A percentile compares a stretch with the other conserved stretches of the same genome.
phyloP scores from a whole-genome alignment of 139 green algal species.

The Chlamydomonas eustigma region DNA sequence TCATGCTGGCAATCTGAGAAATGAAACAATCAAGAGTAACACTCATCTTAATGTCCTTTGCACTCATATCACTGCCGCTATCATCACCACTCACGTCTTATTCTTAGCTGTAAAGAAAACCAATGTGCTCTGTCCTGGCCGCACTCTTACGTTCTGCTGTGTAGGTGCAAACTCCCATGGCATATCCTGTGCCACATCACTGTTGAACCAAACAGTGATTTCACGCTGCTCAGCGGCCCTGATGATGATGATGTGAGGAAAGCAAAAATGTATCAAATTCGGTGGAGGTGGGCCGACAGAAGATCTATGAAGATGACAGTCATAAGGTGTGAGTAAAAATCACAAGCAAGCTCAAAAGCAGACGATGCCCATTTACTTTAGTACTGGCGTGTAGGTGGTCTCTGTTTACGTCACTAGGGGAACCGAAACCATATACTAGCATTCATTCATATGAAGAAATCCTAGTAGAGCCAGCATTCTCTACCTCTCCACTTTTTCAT shows the following conservation, averaged over 20 bases:
- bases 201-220: slow-evolving; percentile 85
- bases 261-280: too few relatives aligned
- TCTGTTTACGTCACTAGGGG: too few relatives aligned
- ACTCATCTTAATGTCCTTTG: not conserved
- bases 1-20: not conserved
- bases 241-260: too few relatives aligned
- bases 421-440: too few relatives aligned
- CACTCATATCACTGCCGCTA: not conserved
- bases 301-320: too few relatives aligned
- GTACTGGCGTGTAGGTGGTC: too few relatives aligned
- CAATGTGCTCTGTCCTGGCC: slow-evolving; percentile 89
- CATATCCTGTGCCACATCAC: slow-evolving; percentile 85
- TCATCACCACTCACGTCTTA: slow-evolving; percentile 36
- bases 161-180: slow-evolving; percentile 90
- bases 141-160: slow-evolving; percentile 63
- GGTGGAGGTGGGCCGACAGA: too few relatives aligned
- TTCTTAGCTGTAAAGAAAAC: slow-evolving; percentile 97
- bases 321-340: too few relatives aligned
- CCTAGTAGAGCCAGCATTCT: not conserved
- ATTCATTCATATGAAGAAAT: too few relatives aligned
- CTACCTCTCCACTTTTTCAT: slow-evolving; percentile 50
- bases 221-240: slow-evolving; percentile 55
- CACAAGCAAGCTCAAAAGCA: too few relatives aligned
- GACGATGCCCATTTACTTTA: too few relatives aligned
- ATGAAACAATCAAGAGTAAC: not conserved